Percentiles rank a stretch among this genome's conserved stretches.
phyloP scores from a whole-genome alignment of 2,329 filamentous ascomycete species.

The Penicillium paneum region DNA sequence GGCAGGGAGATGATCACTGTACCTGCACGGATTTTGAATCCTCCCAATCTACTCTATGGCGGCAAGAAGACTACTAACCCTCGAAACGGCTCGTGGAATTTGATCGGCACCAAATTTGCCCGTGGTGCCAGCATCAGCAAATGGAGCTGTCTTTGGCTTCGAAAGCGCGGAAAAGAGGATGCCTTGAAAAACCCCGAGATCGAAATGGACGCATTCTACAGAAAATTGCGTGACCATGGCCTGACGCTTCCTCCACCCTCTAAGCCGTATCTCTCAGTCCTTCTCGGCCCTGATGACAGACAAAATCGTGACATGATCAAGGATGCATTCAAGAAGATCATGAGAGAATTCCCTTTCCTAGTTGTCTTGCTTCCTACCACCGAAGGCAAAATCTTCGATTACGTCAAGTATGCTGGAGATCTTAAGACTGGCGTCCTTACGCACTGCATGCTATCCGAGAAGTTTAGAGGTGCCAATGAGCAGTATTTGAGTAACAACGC shows the following conservation, averaged over 20 bases:
- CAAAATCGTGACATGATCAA: background rate
- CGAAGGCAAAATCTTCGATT: constrained; percentile 56
- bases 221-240: constrained; percentile 4
- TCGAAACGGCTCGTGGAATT: constrained; percentile 16
- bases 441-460: constrained; percentile 56
- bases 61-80: background rate
- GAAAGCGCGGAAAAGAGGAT: background rate
- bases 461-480: constrained; percentile 40
- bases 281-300: background rate
- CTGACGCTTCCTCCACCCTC: background rate
- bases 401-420: constrained; percentile 65
- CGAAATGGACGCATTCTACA: background rate
- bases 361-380: constrained; percentile 49
- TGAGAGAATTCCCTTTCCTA: background rate
- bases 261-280: background rate
- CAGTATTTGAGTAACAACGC: constrained; percentile 65
- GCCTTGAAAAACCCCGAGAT: background rate
- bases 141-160: constrained; percentile 7
- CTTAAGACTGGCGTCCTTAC: constrained; percentile 62
- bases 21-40: constrained; percentile 12
- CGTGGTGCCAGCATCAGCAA: background rate
- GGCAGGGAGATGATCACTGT: constrained; percentile 13
- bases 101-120: constrained; percentile 10
- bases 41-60: constrained; percentile 16
- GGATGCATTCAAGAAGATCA: background rate